Evolutionary conservation across 345 rosid species (phyloP).

Genomic region (Salix caprea): DNA sequence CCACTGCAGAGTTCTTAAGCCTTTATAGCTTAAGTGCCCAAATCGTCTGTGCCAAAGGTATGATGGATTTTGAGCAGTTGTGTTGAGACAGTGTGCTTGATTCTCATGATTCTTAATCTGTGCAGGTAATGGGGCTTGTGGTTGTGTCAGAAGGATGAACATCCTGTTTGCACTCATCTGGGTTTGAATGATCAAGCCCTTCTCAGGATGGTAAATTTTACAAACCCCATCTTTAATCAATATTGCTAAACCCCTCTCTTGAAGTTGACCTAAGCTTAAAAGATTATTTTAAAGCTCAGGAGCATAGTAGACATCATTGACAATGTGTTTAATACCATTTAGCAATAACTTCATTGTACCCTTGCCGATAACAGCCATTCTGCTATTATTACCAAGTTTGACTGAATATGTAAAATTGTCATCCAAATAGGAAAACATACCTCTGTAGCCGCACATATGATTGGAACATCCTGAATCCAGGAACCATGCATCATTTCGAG

Average conservation of each 20-base stretch:
- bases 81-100: too few species aligned
- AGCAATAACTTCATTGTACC: too few species aligned
- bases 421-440: neutral
- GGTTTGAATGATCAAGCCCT: neutral
- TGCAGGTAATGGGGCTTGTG: too few species aligned
- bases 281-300: neutral
- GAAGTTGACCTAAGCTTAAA: neutral
- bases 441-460: neutral
- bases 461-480: neutral
- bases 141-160: neutral
- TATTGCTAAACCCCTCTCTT: constrained; percentile 5
- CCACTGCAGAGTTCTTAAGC: too few species aligned
- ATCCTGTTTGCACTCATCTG: constrained; percentile 6
- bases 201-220: neutral
- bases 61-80: neutral
- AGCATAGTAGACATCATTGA: neutral
- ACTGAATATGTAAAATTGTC: neutral
- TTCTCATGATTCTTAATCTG: too few species aligned
- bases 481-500: neutral
- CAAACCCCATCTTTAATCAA: neutral
- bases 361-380: neutral
- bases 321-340: too few species aligned
- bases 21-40: too few species aligned
- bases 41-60: too few species aligned
- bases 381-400: neutral